A percentile compares a stretch with the other conserved stretches of the same genome.
phyloP scores from a whole-genome alignment of 768 basidiomycete genomes.

The Mycena crocata region DNA sequence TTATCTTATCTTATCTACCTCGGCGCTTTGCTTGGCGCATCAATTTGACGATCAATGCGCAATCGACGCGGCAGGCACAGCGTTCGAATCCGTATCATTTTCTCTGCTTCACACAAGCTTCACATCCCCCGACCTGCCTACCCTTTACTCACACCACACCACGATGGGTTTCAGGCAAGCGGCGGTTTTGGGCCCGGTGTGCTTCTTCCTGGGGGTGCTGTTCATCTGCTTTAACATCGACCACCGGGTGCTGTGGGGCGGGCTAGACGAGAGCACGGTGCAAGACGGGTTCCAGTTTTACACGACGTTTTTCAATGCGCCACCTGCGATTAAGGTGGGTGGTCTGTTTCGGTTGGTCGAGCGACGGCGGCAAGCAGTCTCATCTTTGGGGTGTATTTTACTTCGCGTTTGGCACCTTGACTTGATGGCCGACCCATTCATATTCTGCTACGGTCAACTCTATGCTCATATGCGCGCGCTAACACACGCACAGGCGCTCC shows the following conservation, averaged over 20 bases:
- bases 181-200: slow-evolving; percentile 86
- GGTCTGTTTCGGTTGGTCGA: too few relatives aligned
- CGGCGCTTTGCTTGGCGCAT: background rate
- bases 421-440: too few relatives aligned
- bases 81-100: background rate
- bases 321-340: slow-evolving; percentile 89
- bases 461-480: too few relatives aligned
- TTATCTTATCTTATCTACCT: slow-evolving; percentile 14
- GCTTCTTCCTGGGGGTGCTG: slow-evolving; percentile 90
- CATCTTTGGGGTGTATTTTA: too few relatives aligned
- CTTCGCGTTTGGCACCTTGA: too few relatives aligned
- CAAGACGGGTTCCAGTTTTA: slow-evolving; percentile 91
- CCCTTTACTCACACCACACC: too few relatives aligned
- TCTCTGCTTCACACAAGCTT: too few relatives aligned
- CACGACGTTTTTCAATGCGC: slow-evolving; percentile 91
- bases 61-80: background rate
- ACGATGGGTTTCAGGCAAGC: slow-evolving; percentile 92
- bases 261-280: slow-evolving; percentile 70
- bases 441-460: too few relatives aligned
- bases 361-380: too few relatives aligned
- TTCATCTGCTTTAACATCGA: slow-evolving; percentile 92
- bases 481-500: slow-evolving; percentile 70
- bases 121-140: too few relatives aligned
- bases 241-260: slow-evolving; percentile 82
- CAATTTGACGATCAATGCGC: background rate